phyloP scores from a whole-genome alignment of 495 filamentous ascomycete genomes.

The Penicillium tannophilum region DNA sequence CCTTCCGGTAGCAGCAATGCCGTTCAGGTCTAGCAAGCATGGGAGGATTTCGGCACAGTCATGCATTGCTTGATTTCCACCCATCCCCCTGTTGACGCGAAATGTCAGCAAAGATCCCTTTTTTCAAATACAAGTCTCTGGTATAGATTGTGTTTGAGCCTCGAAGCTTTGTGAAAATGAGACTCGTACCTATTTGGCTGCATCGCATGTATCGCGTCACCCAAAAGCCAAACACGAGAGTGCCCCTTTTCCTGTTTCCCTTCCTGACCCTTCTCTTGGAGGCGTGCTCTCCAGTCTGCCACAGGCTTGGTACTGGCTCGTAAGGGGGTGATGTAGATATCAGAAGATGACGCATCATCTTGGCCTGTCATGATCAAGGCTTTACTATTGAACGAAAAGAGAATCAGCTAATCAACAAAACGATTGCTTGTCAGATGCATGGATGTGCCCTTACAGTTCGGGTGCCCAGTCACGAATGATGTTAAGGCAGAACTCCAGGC shows the following conservation, averaged over 20 bases:
- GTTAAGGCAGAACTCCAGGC: neutral
- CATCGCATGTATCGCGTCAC: neutral
- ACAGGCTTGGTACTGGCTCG: neutral
- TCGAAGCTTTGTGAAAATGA: neutral
- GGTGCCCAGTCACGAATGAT: neutral
- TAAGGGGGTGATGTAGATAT: neutral
- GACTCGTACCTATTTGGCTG: neutral
- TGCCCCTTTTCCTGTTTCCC: neutral
- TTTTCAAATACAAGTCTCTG: neutral
- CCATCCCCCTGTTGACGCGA: neutral
- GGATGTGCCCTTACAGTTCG: neutral
- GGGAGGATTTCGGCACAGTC: constrained; percentile 1
- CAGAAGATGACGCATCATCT: neutral
- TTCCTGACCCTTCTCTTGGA: neutral
- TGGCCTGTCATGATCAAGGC: neutral
- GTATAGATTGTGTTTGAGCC: too few species aligned
- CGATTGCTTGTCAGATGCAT: too few species aligned
- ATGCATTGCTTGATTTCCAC: constrained; percentile 3
- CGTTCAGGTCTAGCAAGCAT: neutral
- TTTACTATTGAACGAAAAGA: neutral
- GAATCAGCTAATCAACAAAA: neutral
- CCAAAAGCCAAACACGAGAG: neutral
- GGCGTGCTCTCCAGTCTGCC: neutral
- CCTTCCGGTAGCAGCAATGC: neutral
- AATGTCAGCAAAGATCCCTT: too few species aligned